These are phyloP conservation scores for Rosa persica DNA, from an alignment of 306 rosid genomes.

Conservation along the genomic window DNA sequence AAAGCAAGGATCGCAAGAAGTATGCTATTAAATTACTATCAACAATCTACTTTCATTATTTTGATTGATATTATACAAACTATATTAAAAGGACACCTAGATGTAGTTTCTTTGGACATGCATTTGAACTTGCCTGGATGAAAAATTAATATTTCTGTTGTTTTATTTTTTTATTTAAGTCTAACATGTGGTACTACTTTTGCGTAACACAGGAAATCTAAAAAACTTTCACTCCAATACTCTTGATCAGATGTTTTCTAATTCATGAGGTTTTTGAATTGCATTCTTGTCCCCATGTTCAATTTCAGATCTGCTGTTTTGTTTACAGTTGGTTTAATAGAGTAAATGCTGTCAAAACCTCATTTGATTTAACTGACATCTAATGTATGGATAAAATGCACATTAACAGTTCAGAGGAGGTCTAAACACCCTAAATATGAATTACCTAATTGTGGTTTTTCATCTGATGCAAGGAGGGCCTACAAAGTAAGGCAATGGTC, in stretches of 20 bases:
- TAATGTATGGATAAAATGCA: background rate
- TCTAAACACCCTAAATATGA: background rate
- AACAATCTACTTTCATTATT: background rate
- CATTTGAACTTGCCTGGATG: background rate
- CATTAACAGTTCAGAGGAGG: background rate
- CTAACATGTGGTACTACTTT: background rate
- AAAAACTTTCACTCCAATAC: background rate
- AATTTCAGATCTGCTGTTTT: background rate
- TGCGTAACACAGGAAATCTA: background rate
- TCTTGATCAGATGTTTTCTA: background rate
- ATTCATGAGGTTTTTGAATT: background rate
- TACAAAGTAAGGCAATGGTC: constrained; percentile 35
- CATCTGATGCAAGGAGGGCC: constrained; percentile 38
- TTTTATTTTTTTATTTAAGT: background rate
- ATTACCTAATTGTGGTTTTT: constrained; percentile 22
- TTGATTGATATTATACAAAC: background rate
- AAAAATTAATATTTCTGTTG: background rate
- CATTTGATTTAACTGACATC: background rate
- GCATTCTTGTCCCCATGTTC: background rate
- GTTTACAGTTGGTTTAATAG: background rate
- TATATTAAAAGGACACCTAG: background rate
- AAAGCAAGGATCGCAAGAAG: constrained; percentile 29
- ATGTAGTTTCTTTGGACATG: background rate
- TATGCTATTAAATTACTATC: constrained; percentile 18
- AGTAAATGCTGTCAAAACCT: constrained; percentile 12